phyloP scores from a whole-genome alignment of 495 filamentous ascomycete species.

The Penicillium chermesinum region DNA sequence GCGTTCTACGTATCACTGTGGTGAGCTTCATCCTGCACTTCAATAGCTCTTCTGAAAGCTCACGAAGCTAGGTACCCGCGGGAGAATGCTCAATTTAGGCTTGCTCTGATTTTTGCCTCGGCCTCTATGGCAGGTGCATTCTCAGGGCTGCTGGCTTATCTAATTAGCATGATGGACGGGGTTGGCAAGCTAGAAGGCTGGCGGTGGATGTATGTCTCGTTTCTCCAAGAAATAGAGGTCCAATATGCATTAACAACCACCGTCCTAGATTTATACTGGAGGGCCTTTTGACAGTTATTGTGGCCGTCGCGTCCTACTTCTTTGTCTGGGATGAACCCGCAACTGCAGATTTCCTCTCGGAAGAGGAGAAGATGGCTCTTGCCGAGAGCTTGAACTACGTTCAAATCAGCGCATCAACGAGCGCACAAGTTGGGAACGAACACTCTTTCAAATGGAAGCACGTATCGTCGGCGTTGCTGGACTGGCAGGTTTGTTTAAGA shows the following conservation, averaged over 20 bases:
- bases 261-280: conserved; percentile 7
- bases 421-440: conserved; percentile 3
- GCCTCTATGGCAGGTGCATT: conserved; percentile 12
- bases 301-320: conserved; percentile 1
- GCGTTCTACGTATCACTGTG: conserved; percentile 10
- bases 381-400: conserved; percentile 1
- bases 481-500: conserved; percentile 12
- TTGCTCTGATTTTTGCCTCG: conserved; percentile 8
- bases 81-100: conserved; percentile 6
- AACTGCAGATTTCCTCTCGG: conserved; percentile 7
- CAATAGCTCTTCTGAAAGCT: neutral
- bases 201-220: conserved; percentile 8
- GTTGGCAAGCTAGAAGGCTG: conserved; percentile 8
- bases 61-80: conserved; percentile 6
- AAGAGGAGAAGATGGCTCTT: conserved; percentile 3
- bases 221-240: neutral
- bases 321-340: conserved; percentile 8
- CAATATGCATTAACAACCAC: neutral
- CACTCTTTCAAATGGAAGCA: conserved; percentile 7
- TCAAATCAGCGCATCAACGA: neutral
- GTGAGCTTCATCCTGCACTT: neutral
- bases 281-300: conserved; percentile 6
- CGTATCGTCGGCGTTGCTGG: neutral
- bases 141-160: conserved; percentile 9
- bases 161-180: conserved; percentile 10